phyloP scores from a whole-genome alignment of 768 basidiomycete genomes.

The Gelatoporia subvermispora region DNA sequence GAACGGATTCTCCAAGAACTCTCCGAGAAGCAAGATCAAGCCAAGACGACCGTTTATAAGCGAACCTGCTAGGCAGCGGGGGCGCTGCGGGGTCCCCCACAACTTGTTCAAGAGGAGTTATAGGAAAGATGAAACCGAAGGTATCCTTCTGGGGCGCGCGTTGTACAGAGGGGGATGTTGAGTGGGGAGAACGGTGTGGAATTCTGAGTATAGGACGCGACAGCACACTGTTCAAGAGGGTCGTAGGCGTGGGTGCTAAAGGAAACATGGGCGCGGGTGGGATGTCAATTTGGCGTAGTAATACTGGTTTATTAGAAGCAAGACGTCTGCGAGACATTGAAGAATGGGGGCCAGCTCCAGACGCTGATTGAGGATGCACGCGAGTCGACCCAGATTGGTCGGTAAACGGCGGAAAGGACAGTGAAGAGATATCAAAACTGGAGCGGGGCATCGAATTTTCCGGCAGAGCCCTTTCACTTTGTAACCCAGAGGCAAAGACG shows the following conservation, averaged over 20 bases:
- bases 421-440: too few relatives aligned
- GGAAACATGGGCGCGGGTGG: slow-evolving; percentile 13
- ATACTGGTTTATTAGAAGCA: slow-evolving; percentile 24
- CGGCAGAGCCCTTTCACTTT: too few relatives aligned
- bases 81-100: slow-evolving; percentile 24
- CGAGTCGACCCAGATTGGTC: background rate
- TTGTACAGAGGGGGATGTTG: slow-evolving; percentile 1
- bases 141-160: background rate
- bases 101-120: slow-evolving; percentile 26
- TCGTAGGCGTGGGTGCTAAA: slow-evolving; percentile 10
- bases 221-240: background rate
- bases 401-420: too few relatives aligned
- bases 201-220: background rate
- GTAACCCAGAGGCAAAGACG: too few relatives aligned
- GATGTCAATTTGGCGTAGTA: slow-evolving; percentile 17
- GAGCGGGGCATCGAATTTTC: too few relatives aligned
- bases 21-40: background rate
- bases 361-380: background rate
- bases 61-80: slow-evolving; percentile 16
- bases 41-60: background rate
- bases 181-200: slow-evolving; percentile 4
- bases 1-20: background rate
- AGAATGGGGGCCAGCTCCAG: background rate
- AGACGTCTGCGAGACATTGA: slow-evolving; percentile 30
- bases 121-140: slow-evolving; percentile 5